These are phyloP conservation scores for Botryococcus braunii DNA, from an alignment of 163 green algal genomes.

Conservation along the genomic window DNA sequence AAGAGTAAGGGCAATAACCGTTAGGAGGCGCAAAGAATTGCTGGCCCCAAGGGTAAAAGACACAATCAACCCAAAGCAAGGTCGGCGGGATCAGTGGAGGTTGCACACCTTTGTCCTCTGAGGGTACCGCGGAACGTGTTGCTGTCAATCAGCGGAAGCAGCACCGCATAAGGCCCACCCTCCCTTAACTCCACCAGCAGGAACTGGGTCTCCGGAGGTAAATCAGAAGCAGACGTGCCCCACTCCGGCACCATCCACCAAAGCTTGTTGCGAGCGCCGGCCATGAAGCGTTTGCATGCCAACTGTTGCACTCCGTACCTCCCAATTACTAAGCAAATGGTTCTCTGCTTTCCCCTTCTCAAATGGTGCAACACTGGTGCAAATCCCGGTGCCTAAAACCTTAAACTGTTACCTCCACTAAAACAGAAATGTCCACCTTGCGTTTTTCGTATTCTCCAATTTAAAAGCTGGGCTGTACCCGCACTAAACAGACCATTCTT, in stretches of 20 bases:
- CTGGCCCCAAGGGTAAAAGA: too few relatives aligned
- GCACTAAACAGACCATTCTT: too few relatives aligned
- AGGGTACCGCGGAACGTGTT: conserved; percentile 70
- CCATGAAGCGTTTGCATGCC: conserved; percentile 57
- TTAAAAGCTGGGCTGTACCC: too few relatives aligned
- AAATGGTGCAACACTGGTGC: not conserved
- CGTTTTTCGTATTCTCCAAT: not conserved
- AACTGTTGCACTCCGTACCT: conserved; percentile 39
- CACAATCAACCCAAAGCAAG: too few relatives aligned
- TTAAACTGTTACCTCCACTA: not conserved
- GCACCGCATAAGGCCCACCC: conserved; percentile 55
- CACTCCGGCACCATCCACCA: conserved; percentile 98
- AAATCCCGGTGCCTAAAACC: not conserved
- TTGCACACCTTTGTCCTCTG: conserved; percentile 43
- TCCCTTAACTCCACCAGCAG: conserved; percentile 74
- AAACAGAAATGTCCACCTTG: not conserved
- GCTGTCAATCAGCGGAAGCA: conserved; percentile 84
- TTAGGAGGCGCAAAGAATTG: too few relatives aligned
- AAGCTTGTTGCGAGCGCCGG: conserved; percentile 88
- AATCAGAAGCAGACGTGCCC: conserved; percentile 46
- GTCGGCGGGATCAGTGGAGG: too few relatives aligned
- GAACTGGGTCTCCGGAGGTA: conserved; percentile 94
- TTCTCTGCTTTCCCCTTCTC: conserved; percentile 2
- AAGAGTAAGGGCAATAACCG: too few relatives aligned
- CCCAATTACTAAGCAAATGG: not conserved